phyloP scores from a whole-genome alignment of 78 protist species.

The Emiliania huxleyi region DNA sequence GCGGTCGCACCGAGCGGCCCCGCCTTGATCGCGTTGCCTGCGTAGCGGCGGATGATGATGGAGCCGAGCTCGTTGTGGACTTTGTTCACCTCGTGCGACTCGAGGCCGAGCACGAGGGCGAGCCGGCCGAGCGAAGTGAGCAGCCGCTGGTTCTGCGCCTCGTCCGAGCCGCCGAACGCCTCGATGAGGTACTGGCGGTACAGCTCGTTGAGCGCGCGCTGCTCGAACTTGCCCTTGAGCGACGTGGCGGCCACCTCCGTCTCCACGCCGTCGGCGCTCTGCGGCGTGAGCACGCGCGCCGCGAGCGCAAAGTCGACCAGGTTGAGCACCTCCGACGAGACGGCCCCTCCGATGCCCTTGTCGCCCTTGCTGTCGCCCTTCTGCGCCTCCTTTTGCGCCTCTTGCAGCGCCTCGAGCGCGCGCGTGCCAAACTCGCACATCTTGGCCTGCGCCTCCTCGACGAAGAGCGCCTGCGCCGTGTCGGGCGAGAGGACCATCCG shows the following conservation, averaged over 20 bases:
- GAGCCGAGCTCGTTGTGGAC: neutral
- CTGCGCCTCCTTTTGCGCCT: neutral
- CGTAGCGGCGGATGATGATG: neutral
- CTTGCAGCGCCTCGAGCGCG: neutral
- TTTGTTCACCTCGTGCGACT: neutral
- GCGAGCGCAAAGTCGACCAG: neutral
- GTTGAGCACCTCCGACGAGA: neutral
- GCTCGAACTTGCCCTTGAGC: neutral
- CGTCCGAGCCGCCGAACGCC: neutral
- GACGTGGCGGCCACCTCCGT: neutral
- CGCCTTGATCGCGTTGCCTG: neutral
- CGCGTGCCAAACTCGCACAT: neutral
- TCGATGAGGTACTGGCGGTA: neutral
- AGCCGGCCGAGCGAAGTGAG: neutral
- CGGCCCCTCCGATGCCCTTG: neutral
- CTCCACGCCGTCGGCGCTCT: neutral
- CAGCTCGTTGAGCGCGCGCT: neutral
- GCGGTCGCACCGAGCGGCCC: neutral
- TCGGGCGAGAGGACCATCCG: neutral
- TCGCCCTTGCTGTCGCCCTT: neutral
- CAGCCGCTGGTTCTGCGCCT: too few relatives aligned
- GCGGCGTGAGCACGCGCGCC: neutral
- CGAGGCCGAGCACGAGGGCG: neutral
- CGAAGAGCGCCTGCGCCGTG: neutral
- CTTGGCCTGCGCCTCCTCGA: neutral